Percentiles rank a stretch among this genome's conserved stretches.
Conservation (phyloP, 306 rosid genomes). For the Purshia tridentata region DNA sequence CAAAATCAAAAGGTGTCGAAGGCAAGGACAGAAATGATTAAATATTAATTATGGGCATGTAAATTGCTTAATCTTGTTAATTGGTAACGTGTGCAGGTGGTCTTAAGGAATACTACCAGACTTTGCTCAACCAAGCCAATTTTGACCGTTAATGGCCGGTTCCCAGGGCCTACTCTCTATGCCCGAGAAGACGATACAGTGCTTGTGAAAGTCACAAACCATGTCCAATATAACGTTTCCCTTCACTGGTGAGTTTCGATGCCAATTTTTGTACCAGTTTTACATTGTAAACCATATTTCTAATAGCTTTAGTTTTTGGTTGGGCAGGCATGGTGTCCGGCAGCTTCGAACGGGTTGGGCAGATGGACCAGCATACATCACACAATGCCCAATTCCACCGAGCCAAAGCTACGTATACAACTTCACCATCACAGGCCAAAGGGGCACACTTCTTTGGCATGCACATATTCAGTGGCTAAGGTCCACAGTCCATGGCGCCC, state of each 20-base stretch:
- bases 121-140: conserved; percentile 68
- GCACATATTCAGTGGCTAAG: conserved; percentile 90
- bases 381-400: conserved; percentile 81
- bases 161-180: conserved; percentile 87
- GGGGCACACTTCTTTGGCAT: conserved; percentile 93
- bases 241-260: conserved; percentile 63
- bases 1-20: too few relatives aligned
- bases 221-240: conserved; percentile 58
- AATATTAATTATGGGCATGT: too few relatives aligned
- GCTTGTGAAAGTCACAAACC: conserved; percentile 67
- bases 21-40: too few relatives aligned
- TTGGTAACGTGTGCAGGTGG: conserved; percentile 52
- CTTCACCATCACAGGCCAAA: conserved; percentile 81
- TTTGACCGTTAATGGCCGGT: conserved; percentile 73
- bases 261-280: neutral
- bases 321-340: conserved; percentile 75
- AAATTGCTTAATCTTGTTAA: too few relatives aligned
- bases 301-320: neutral
- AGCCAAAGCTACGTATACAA: conserved; percentile 70
- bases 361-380: conserved; percentile 82
- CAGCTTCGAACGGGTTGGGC: conserved; percentile 89
- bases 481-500: conserved; percentile 78
- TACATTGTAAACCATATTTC: neutral
- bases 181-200: conserved; percentile 87
- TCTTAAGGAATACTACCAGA: conserved; percentile 44